Conservation (phyloP, 495 filamentous ascomycete genomes). For the Annulohypoxylon maeteangense region DNA sequence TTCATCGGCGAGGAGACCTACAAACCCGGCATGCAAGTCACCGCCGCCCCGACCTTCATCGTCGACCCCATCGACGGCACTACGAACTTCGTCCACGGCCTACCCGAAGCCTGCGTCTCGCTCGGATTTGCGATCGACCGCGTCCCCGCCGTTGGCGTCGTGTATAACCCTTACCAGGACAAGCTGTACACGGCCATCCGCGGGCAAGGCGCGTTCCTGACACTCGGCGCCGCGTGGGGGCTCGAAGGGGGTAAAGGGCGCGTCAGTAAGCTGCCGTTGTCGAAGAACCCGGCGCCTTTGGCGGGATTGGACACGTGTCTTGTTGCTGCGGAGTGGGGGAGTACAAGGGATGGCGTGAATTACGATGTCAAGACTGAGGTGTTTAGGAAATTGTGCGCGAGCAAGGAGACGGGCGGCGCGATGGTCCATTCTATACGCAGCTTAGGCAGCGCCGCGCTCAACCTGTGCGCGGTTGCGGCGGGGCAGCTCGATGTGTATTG, state of each 20-base stretch:
- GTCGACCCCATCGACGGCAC: slow-evolving; percentile 93
- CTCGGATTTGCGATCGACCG: slow-evolving; percentile 76
- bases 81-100: slow-evolving; percentile 86
- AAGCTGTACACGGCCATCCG: slow-evolving; percentile 75
- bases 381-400: slow-evolving; percentile 73
- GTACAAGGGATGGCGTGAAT: slow-evolving; percentile 76
- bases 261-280: slow-evolving; percentile 61
- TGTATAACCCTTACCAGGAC: slow-evolving; percentile 83
- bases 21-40: slow-evolving; percentile 70
- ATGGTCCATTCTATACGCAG: slow-evolving; percentile 86
- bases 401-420: slow-evolving; percentile 71
- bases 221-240: slow-evolving; percentile 49
- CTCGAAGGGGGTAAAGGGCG: slow-evolving; percentile 41
- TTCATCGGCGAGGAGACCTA: slow-evolving; percentile 92
- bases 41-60: slow-evolving; percentile 81
- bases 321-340: slow-evolving; percentile 82
- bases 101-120: slow-evolving; percentile 83
- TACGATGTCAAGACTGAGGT: slow-evolving; percentile 77
- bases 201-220: slow-evolving; percentile 74
- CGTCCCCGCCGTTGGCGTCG: slow-evolving; percentile 76
- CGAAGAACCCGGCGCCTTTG: slow-evolving; percentile 65
- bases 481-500: slow-evolving; percentile 87
- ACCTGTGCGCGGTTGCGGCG: slow-evolving; percentile 81
- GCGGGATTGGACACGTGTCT: slow-evolving; percentile 68
- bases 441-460: slow-evolving; percentile 84